Evolutionary conservation across 2,329 filamentous ascomycete genomes (phyloP), one percentile per base, ranked within the genome.

Genomic region (Claviceps spartinae): DNA sequence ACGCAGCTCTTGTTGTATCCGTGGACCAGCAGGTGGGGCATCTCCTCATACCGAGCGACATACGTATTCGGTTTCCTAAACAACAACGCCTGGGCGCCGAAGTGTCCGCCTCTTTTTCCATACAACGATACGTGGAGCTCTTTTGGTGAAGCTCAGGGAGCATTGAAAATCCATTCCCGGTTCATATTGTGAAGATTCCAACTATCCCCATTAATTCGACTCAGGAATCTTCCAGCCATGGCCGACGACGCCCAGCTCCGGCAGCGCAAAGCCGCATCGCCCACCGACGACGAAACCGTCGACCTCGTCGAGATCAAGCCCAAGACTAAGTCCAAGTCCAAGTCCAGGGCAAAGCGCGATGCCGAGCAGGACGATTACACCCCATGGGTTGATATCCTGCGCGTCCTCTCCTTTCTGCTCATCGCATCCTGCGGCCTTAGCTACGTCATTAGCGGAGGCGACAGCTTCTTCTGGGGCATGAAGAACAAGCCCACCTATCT

Each of bases 371-470:
- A 84, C 24, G 85, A 89, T 18, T 74, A 74, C 58, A 72, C 63
- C 54, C 69, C 69, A 11, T 75, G 69, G 68, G 69, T 88, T 37
- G 87, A 91, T 64, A 66, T 86, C 50, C 67, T 88, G 54, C 83
- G 86, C 36, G 75, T 90, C 34, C 61, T 89, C 46, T 76, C 76
- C 36, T 86, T 86, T 51, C 66, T 90, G 14, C 58, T 84, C 37
- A 59, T 87, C 44, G 77, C 83, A 47, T 86, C 81, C 24, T 79
- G 76, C 60, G 82, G 78, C 18, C 72, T 90, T 51, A 89, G 85
- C 69, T 91, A 90, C 67, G 79, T 90, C 57, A 74, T 86, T 59
- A 88, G 85, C 45, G 74, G 76, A 55, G 84, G 84, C 55, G 79
- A 87, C 63, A 83, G 79, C 54, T 73, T 83, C 57, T 75, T 81